A percentile compares a stretch with the other conserved stretches of the same genome.
Conservation (phyloP, 2,329 filamentous ascomycete species). For the Fusarium staphyleae region DNA sequence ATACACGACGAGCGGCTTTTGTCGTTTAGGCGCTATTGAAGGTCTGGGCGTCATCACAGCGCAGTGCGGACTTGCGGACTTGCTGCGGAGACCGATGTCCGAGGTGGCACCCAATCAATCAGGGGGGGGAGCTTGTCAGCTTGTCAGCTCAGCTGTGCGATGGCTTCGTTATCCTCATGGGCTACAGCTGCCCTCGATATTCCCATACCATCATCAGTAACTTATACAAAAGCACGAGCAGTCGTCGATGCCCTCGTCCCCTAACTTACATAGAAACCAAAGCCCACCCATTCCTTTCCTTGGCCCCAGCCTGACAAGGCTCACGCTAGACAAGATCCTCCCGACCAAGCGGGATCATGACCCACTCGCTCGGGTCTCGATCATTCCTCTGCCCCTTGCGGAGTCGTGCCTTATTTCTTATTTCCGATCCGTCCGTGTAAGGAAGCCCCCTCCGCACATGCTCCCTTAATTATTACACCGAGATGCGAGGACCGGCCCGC, state of each 20-base stretch:
- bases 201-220: too few relatives aligned
- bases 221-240: too few relatives aligned
- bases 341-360: neutral
- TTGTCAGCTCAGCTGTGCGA: too few relatives aligned
- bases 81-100: constrained; percentile 42
- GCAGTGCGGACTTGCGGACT: constrained; percentile 37
- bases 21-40: neutral
- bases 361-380: neutral
- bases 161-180: too few relatives aligned
- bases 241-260: too few relatives aligned
- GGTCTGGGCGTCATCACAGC: constrained; percentile 15
- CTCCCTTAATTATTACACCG: neutral
- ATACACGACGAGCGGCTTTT: constrained; percentile 22
- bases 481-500: neutral
- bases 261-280: too few relatives aligned
- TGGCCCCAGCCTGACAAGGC: constrained; percentile 13
- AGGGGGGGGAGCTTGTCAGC: too few relatives aligned
- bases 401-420: too few relatives aligned
- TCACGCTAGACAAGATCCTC: constrained; percentile 14
- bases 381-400: neutral
- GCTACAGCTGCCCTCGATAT: too few relatives aligned
- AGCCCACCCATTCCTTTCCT: too few relatives aligned
- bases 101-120: constrained; percentile 34
- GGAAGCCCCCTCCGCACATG: neutral
- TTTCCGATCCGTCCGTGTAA: too few relatives aligned